A percentile compares a stretch with the other conserved stretches of the same genome.
These are phyloP conservation scores for Capsicum baccatum DNA, from an alignment of 257 asterid species.

Conservation along the genomic window DNA sequence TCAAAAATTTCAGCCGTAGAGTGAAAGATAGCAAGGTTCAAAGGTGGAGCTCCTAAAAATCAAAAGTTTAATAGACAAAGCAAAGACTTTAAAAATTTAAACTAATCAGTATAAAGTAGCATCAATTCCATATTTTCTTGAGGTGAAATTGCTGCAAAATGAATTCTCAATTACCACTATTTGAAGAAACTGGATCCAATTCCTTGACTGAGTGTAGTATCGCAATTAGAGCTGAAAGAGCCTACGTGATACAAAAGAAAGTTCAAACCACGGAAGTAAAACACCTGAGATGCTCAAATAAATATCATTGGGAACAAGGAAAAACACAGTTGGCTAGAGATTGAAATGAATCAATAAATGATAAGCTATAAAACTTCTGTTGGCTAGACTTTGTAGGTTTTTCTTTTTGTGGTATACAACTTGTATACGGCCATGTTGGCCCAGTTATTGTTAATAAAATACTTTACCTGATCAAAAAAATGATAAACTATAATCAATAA, in stretches of 20 bases:
- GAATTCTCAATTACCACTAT: conserved; percentile 52
- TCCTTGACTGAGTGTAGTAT: conserved; percentile 82
- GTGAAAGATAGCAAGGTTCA: conserved; percentile 81
- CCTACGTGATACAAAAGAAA: conserved; percentile 53
- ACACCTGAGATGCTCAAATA: conserved; percentile 28
- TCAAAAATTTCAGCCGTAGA: conserved; percentile 91
- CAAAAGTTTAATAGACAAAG: conserved; percentile 24
- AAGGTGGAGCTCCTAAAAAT: conserved; percentile 72
- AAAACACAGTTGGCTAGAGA: background rate
- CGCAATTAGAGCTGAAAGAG: conserved; percentile 68
- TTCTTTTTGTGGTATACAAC: no score
- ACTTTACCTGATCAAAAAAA: no score
- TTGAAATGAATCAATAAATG: background rate
- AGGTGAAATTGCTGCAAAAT: conserved; percentile 21
- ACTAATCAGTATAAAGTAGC: background rate
- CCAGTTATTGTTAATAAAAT: no score
- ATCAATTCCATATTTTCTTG: background rate
- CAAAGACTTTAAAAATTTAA: background rate
- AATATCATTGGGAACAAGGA: background rate
- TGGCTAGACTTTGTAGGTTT: no score
- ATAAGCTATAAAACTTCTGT: background rate
- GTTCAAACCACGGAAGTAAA: conserved; percentile 22
- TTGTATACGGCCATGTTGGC: no score
- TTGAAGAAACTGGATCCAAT: conserved; percentile 65
- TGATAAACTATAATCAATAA: background rate